Evolutionary conservation across 257 asterid species (phyloP).

Genomic region (Nicotiana otophora): DNA sequence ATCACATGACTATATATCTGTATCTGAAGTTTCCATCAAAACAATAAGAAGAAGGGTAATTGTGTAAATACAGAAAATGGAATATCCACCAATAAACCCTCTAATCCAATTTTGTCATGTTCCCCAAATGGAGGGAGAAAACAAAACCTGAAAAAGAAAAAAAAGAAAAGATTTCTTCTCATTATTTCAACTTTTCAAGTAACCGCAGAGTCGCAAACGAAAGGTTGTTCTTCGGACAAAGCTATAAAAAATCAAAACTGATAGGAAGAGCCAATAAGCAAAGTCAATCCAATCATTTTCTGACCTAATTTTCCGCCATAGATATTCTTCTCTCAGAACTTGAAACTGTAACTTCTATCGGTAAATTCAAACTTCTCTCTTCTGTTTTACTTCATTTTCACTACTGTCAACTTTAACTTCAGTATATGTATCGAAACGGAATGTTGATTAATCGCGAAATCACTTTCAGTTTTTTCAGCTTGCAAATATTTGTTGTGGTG

Average conservation of each 20-base stretch:
- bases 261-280: background rate
- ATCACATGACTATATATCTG: background rate
- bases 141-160: background rate
- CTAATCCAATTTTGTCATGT: slow-evolving; percentile 4
- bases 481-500: background rate
- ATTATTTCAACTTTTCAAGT: slow-evolving; percentile 5
- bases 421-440: background rate
- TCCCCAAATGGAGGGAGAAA: background rate
- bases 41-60: background rate
- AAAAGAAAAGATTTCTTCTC: background rate
- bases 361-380: background rate
- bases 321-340: background rate
- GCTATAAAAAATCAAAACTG: background rate
- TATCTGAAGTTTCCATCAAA: background rate
- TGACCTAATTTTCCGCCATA: slow-evolving; percentile 14
- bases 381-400: background rate
- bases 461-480: background rate
- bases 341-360: background rate
- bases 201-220: slow-evolving; percentile 7
- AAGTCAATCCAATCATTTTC: slow-evolving; percentile 8
- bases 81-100: slow-evolving; percentile 8
- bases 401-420: background rate
- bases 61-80: background rate
- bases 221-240: slow-evolving; percentile 4
- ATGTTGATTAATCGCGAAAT: background rate